These are phyloP conservation scores for Mucor indicus DNA, from an alignment of 371 early-diverging fungal species.

Conservation along the genomic window DNA sequence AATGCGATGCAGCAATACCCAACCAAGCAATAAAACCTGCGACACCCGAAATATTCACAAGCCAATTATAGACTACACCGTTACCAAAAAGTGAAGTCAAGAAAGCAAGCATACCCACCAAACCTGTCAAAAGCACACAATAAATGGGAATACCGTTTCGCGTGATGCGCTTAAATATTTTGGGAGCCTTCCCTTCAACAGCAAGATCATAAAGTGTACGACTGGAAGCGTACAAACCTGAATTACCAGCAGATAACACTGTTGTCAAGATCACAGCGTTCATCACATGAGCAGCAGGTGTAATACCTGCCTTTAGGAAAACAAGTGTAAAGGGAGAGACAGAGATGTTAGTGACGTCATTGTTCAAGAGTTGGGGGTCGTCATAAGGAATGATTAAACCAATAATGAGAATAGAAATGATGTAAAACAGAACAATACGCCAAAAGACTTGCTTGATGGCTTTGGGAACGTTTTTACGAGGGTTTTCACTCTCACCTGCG, in stretches of 20 bases:
- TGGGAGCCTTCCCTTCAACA: conserved; percentile 56
- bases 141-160: conserved; percentile 52
- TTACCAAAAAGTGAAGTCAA: conserved; percentile 48
- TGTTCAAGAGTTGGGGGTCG: conserved; percentile 49
- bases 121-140: conserved; percentile 47
- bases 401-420: conserved; percentile 63
- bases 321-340: conserved; percentile 71
- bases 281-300: conserved; percentile 38
- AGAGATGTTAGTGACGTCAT: conserved; percentile 41
- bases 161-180: conserved; percentile 42
- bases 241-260: conserved; percentile 66
- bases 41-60: conserved; percentile 67
- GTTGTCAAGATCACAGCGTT: conserved; percentile 52
- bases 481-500: conserved; percentile 74
- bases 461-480: conserved; percentile 62
- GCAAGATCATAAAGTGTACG: conserved; percentile 66
- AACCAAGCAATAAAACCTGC: conserved; percentile 82
- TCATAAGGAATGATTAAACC: conserved; percentile 67
- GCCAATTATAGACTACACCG: conserved; percentile 46
- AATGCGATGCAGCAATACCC: conserved; percentile 72
- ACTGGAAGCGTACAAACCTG: conserved; percentile 69
- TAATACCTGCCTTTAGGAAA: conserved; percentile 54
- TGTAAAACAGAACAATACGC: conserved; percentile 68
- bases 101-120: conserved; percentile 54
- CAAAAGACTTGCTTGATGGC: conserved; percentile 41